phyloP scores from a whole-genome alignment of 176 grass and related monocot genomes.

The Hsuehochloa calcarea region DNA sequence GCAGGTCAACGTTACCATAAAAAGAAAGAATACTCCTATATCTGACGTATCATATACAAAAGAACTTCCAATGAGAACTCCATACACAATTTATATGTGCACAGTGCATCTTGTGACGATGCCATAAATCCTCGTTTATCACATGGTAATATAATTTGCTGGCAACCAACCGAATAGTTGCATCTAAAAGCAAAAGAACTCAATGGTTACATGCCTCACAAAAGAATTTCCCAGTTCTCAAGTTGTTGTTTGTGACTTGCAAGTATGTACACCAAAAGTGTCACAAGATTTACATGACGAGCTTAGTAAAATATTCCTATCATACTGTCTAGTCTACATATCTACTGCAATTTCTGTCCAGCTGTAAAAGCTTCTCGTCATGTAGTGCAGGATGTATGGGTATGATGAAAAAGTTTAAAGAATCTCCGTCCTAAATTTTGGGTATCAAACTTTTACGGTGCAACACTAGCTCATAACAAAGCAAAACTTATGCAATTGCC shows the following conservation, averaged over 20 bases:
- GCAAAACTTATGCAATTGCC: not conserved
- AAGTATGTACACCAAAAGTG: not conserved
- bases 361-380: not conserved
- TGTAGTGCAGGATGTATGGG: not conserved
- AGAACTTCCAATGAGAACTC: not conserved
- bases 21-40: slow-evolving; percentile 18
- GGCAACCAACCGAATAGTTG: not conserved
- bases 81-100: not conserved
- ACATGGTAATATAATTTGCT: not conserved
- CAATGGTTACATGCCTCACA: not conserved
- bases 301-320: not conserved
- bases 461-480: not conserved
- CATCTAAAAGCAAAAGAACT: not conserved
- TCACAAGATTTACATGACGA: not conserved
- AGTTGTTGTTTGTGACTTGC: not conserved
- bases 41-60: not conserved
- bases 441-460: not conserved
- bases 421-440: not conserved
- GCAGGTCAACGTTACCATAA: not conserved
- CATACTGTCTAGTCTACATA: not conserved
- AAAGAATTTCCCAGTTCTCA: not conserved
- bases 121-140: not conserved
- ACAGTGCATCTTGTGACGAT: not conserved
- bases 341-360: not conserved
- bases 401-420: not conserved